Conservation (phyloP, 1,284 basidiomycete species). For the Cryptococcus neoformans region DNA sequence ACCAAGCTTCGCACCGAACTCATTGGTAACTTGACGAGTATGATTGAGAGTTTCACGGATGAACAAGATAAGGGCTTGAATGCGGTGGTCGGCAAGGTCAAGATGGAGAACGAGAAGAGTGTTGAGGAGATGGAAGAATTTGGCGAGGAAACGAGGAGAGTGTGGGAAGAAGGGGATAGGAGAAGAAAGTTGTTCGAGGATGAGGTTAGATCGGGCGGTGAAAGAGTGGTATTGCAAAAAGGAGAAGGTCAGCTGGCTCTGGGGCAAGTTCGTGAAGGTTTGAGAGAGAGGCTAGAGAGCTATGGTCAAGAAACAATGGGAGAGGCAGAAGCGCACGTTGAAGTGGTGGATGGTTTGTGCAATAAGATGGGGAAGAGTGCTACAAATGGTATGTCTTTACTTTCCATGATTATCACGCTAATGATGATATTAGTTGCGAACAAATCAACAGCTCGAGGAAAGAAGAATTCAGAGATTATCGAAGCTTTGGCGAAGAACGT, state of each 20-base stretch:
- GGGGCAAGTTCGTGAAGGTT: slow-evolving; percentile 19
- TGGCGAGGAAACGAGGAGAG: not conserved
- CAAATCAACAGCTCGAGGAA: slow-evolving; percentile 11
- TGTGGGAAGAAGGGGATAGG: slow-evolving; percentile 5
- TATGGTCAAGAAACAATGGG: slow-evolving; percentile 23
- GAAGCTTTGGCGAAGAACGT: slow-evolving; percentile 7
- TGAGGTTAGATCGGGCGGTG: slow-evolving; percentile 8
- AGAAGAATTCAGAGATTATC: slow-evolving; percentile 13
- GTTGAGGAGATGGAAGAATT: slow-evolving; percentile 47
- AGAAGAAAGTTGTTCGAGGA: slow-evolving; percentile 4
- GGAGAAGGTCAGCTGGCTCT: slow-evolving; percentile 25
- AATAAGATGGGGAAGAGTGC: slow-evolving; percentile 18
- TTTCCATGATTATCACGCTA: not conserved
- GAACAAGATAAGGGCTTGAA: slow-evolving; percentile 67
- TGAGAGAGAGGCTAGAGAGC: slow-evolving; percentile 19
- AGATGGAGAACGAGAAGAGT: slow-evolving; percentile 58
- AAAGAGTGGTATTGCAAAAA: slow-evolving; percentile 16
- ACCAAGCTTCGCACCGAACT: slow-evolving; percentile 68
- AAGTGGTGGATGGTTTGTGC: slow-evolving; percentile 26
- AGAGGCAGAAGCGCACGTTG: slow-evolving; percentile 24
- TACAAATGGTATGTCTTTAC: slow-evolving; percentile 19
- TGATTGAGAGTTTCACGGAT: slow-evolving; percentile 67
- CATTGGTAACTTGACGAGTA: slow-evolving; percentile 64
- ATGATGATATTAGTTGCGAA: slow-evolving; percentile 7
- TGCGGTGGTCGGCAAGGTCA: slow-evolving; percentile 58